These are phyloP conservation scores for Sequoia sempervirens DNA, from an alignment of 75 land plant genomes.

Conservation along the genomic window DNA sequence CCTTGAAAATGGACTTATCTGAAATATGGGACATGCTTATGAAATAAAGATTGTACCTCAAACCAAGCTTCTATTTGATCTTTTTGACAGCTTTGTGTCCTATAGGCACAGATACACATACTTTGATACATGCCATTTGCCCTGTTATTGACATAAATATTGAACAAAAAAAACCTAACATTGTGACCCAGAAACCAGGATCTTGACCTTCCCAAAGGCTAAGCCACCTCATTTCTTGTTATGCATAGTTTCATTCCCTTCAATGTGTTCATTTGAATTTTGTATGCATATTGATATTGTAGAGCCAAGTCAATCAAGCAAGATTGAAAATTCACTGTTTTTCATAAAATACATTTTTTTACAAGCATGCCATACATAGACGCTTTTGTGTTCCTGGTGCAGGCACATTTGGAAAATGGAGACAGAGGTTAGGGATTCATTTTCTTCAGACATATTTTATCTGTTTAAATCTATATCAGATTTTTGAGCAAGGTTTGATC, in stretches of 20 bases:
- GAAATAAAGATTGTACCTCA: too few relatives aligned
- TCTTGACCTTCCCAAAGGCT: not conserved
- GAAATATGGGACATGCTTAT: too few relatives aligned
- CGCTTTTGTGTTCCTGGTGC: slow-evolving; percentile 21
- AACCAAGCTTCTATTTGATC: not conserved
- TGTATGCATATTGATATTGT: not conserved
- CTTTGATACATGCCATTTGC: not conserved
- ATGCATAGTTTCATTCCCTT: not conserved
- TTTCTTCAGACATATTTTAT: not conserved
- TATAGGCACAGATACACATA: not conserved
- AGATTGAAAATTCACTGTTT: not conserved
- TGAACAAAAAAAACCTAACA: not conserved
- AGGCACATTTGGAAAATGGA: slow-evolving; percentile 86
- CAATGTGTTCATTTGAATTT: not conserved
- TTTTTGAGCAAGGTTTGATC: not conserved
- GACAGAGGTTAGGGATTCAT: slow-evolving; percentile 64
- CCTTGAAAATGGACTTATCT: too few relatives aligned
- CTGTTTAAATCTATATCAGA: not conserved
- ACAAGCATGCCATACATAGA: not conserved
- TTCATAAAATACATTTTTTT: not conserved
- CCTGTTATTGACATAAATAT: not conserved
- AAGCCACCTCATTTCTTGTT: not conserved
- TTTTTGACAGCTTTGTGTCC: not conserved
- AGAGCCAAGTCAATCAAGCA: not conserved
- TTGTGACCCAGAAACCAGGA: not conserved